Evolutionary conservation across 352 stramenopile genomes (phyloP).

Genomic region (Pilasporangium apinafurcum): DNA sequence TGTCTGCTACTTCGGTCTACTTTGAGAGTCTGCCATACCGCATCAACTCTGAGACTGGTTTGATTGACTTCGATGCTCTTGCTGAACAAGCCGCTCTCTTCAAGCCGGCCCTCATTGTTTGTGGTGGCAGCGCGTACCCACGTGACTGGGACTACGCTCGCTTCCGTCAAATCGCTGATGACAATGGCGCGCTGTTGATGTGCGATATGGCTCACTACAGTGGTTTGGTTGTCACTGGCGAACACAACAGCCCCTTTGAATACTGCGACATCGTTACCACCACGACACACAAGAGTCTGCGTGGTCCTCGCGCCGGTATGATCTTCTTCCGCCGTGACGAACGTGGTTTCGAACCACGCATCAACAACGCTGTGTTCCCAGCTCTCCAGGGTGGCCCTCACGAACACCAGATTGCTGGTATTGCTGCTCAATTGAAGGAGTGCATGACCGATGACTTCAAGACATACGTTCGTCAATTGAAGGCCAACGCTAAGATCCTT

Average conservation of each 20-base stretch:
- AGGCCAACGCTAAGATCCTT: constrained; percentile 94
- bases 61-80: constrained; percentile 98
- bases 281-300: constrained; percentile 99
- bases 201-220: constrained; percentile 99
- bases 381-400: constrained; percentile 96
- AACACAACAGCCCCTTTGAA: constrained; percentile 94
- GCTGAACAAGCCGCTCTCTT: constrained; percentile 93
- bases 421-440: constrained; percentile 98
- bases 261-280: constrained; percentile 99
- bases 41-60: constrained; percentile 91
- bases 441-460: constrained; percentile 96
- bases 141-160: constrained; percentile 98
- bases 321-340: constrained; percentile 98
- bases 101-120: constrained; percentile 98
- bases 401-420: constrained; percentile 98
- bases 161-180: constrained; percentile 98
- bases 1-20: constrained; percentile 99
- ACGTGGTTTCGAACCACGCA: constrained; percentile 89
- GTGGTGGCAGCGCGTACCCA: constrained; percentile 96
- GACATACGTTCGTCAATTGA: constrained; percentile 92
- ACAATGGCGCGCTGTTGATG: constrained; percentile 96
- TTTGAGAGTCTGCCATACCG: constrained; percentile 99
- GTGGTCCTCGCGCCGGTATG: constrained; percentile 96
- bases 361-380: constrained; percentile 99
- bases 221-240: constrained; percentile 94